Base-by-base conservation (phyloP, 2,329 filamentous ascomycete genomes). In the Akanthomyces muscarius region DNA sequence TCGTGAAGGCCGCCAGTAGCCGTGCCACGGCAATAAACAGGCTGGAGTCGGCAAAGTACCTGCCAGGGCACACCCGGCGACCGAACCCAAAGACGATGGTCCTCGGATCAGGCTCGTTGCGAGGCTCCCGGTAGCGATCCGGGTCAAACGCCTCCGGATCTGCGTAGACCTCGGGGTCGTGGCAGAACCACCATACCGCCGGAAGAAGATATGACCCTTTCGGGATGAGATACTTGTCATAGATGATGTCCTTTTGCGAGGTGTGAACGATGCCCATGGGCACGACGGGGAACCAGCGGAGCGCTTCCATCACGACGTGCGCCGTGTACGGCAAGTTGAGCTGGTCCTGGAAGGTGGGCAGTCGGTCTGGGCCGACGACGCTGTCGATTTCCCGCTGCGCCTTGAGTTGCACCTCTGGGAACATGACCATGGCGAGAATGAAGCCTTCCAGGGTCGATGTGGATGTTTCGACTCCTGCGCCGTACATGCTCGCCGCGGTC, bases 141-240 rank as follows among this genome's bases (percentile, higher is more conserved):
- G 75, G 76, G 30, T 74, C 66, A 25, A 78, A 78, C 1, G 28
- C 16, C 5, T 64, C 65, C 0, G 75, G 75, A 11, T 74, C 57
- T 0, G 83, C 78, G 71, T 92, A 91, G 1, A 84, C 85, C 42
- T 87, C 84, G 2, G 86, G 83, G 68, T 92, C 89, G 72, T 91
- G 89, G 28, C 87, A 82, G 18, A 76, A 66, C 25, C 68, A 71
- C 70, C 70, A 74, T 6, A 70, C 63, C 1, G 68, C 66, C 3
- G 64, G 66, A 4, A 75, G 57, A 4, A 74, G 38, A 7, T 66
- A 47, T 0, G 73, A 60, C 1, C 68, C 69, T 25, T 71, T 69
- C 0, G 74, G 74, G 7, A 76, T 71, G 0, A 51, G 59, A 30
- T 68, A 71, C 0, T 69, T 69, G 1, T 63, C 53, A 28, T 66